Base-by-base conservation (phyloP, 768 basidiomycete genomes). In the Tylopilus intermedius region DNA sequence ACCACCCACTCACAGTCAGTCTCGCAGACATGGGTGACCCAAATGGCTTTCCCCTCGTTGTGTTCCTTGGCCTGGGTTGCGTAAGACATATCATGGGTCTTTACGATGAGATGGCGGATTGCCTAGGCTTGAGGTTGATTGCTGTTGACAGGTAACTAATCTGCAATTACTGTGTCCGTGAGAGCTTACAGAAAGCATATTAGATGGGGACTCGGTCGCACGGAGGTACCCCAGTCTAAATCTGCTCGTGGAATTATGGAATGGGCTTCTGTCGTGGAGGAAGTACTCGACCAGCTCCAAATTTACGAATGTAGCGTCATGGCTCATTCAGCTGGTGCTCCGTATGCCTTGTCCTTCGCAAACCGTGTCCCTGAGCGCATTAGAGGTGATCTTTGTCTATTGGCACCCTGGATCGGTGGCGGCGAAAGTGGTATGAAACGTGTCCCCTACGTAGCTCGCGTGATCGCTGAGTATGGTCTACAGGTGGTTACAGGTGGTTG, bases 391-490 rank as follows among this genome's bases (percentile, higher is more conserved):
- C 71, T 98, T 11, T 91, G 92, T 63, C 71, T 99, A 29, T 75
- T 99, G 22, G 94, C 95, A 0, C 95, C 95, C 18, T 99, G 96
- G 96, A 92, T 97, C 24, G 87, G 88, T n/a, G 84, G 87, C 24
- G 82, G 85, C 40, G 95, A 95, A 68, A 86, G 79, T 58, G 86
- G 94, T 94, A 68, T 65, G 91, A 72, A 51, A 24, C 26, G 29
- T 44, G 2, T 45, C 50, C 24, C 27, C 45, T 8, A 47, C 33
- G 5, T 18, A 43, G 21, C 29, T 4, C 38, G 26, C 30, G 21
- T 53, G 43, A 53, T 39, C 48, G 18, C 53, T 65, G 52, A 67
- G 30, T 45, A 35, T 49, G 37, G 53, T 24, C 29, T 45, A 9
- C 57, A 89, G 88, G 79, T 62, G 86, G 90, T 14, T 97, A 96